Percentiles rank a stretch among this genome's conserved stretches.
Conservation (phyloP, 768 basidiomycete genomes). For the Suillus variegatus region DNA sequence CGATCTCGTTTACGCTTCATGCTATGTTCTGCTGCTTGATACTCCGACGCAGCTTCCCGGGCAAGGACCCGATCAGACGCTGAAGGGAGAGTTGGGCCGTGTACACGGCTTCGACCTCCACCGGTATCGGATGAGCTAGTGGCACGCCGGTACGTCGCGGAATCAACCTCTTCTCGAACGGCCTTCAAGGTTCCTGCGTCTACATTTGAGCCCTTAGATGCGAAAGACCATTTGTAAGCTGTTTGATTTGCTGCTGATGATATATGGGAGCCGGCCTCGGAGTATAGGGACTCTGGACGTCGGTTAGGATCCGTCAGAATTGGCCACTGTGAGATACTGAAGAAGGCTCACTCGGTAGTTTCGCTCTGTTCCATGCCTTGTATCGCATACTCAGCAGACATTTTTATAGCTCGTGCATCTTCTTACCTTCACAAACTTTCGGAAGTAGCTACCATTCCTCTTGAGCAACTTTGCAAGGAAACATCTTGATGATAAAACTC, state of each 20-base stretch:
- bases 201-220: constrained; percentile 59
- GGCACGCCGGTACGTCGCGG: constrained; percentile 38
- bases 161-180: constrained; percentile 59
- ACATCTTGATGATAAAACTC: constrained; percentile 24
- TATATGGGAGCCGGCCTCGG: constrained; percentile 56
- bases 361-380: constrained; percentile 83
- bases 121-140: constrained; percentile 14
- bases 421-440: constrained; percentile 84
- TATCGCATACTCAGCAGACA: constrained; percentile 6
- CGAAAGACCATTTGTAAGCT: constrained; percentile 87
- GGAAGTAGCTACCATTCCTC: constrained; percentile 68
- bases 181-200: constrained; percentile 60
- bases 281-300: constrained; percentile 53
- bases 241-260: constrained; percentile 69
- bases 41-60: constrained; percentile 59
- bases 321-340: not conserved
- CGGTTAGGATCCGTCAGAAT: constrained; percentile 2
- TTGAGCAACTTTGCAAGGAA: constrained; percentile 29
- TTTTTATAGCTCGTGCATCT: constrained; percentile 1
- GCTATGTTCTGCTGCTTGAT: constrained; percentile 49
- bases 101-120: constrained; percentile 43
- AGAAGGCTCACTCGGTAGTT: constrained; percentile 53
- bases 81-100: constrained; percentile 71
- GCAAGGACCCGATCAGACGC: constrained; percentile 70
- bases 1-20: constrained; percentile 69